phyloP scores from a whole-genome alignment of 495 filamentous ascomycete genomes.

The Aspergillus homomorphus region DNA sequence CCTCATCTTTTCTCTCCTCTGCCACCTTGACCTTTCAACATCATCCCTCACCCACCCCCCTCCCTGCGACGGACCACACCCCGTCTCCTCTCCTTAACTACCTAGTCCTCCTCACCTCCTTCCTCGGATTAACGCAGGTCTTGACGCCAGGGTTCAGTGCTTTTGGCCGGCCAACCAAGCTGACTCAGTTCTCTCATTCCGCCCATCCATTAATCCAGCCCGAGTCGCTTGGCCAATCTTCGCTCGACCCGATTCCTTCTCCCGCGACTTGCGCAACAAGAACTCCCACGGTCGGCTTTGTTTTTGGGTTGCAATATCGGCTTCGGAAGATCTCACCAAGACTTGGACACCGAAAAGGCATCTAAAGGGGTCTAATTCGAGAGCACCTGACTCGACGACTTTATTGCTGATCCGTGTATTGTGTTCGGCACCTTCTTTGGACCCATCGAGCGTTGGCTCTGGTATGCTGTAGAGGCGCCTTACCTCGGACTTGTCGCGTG shows the following conservation, averaged over 20 bases:
- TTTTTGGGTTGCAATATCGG: neutral
- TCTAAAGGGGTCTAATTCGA: neutral
- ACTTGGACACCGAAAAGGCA: neutral
- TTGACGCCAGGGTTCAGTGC: constrained; percentile 3
- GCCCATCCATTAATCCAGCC: neutral
- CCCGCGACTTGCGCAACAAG: neutral
- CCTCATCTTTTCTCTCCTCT: neutral
- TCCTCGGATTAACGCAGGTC: neutral
- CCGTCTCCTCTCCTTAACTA: neutral
- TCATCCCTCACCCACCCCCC: neutral
- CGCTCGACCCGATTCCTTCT: neutral
- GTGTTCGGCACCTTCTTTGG: neutral
- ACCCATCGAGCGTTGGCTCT: neutral
- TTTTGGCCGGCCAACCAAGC: constrained; percentile 9
- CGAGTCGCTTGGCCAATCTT: neutral
- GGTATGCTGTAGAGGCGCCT: neutral
- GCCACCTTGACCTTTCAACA: neutral
- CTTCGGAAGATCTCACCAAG: too few relatives aligned
- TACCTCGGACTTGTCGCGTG: neutral
- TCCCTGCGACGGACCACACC: neutral
- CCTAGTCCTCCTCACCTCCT: neutral
- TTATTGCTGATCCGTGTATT: neutral
- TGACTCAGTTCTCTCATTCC: constrained; percentile 4
- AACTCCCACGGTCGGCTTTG: neutral
- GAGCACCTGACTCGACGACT: neutral